Percentiles rank a stretch among this genome's conserved stretches.
These are phyloP conservation scores for Xylariaceae sp. DNA, from an alignment of 2,329 filamentous ascomycete species.

Conservation along the genomic window DNA sequence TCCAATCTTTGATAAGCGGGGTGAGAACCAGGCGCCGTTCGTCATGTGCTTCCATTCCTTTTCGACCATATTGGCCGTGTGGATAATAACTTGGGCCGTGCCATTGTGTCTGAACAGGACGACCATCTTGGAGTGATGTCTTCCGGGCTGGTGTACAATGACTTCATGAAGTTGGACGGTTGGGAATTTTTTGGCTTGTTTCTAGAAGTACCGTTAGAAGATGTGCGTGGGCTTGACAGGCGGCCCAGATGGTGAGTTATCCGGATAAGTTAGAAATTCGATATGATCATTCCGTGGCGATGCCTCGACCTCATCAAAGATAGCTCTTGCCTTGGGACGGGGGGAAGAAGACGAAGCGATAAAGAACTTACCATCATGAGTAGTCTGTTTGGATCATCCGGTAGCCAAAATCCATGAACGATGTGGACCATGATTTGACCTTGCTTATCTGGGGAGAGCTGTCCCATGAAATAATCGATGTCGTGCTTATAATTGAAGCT, in stretches of 20 bases:
- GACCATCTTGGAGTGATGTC: slow-evolving; percentile 84
- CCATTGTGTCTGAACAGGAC: slow-evolving; percentile 74
- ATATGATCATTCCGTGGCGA: background rate
- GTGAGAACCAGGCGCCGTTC: slow-evolving; percentile 76
- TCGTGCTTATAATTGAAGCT: slow-evolving; percentile 65
- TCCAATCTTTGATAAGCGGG: slow-evolving; percentile 52
- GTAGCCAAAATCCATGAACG: slow-evolving; percentile 61
- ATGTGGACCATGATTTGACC: slow-evolving; percentile 48
- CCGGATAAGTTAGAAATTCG: background rate
- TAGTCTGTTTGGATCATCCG: slow-evolving; percentile 55
- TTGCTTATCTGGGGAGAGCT: slow-evolving; percentile 48
- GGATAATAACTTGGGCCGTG: slow-evolving; percentile 71
- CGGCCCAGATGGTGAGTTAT: background rate
- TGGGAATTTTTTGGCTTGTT: slow-evolving; percentile 52
- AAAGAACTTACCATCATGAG: slow-evolving; percentile 47
- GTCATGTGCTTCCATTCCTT: slow-evolving; percentile 86
- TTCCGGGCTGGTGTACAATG: slow-evolving; percentile 81
- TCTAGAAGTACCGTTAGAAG: slow-evolving; percentile 37
- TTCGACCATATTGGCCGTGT: slow-evolving; percentile 87
- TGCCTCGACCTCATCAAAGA: too few relatives aligned
- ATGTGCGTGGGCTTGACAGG: background rate
- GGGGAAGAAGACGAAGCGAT: background rate
- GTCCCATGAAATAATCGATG: slow-evolving; percentile 48
- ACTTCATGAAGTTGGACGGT: slow-evolving; percentile 69
- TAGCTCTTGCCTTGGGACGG: background rate